Base-by-base conservation (phyloP, 1,284 basidiomycete genomes). In the Boletus albobrunnescens region DNA sequence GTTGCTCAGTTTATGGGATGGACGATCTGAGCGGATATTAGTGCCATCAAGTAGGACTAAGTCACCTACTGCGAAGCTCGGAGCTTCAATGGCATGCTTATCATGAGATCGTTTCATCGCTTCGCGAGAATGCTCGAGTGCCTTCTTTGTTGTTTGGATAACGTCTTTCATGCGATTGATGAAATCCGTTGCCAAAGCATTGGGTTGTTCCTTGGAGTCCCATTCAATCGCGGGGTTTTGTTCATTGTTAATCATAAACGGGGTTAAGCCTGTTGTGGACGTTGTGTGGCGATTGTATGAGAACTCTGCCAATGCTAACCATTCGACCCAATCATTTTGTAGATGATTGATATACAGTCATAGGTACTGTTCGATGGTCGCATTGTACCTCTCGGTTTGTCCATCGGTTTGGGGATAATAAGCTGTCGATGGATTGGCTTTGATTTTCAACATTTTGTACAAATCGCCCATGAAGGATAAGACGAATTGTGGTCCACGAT, bases 201-300 rank as follows among this genome's bases (percentile, higher is more conserved):
- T 37, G 2, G n/a, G 24, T 24, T 11, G 23, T 37, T 12, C 16
- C 16, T 10, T 3, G 3, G 5, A 14, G 5, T 39, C 13, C 1
- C 3, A 3, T 4, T 13, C 10, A 6, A 19, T 28, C 4, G 12
- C 1, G 4, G 36, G 36, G 17, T 38, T 23, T 26, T 38, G 24
- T 1, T 24, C 16, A 4, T 38, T 26, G 16, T 38, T 38, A 0
- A 38, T 3, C 24, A 16, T 16, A 4, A 38, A 38, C 2, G 24
- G 36, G 0, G 36, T 26, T 1, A 2, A 32, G 1, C 9, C 16
- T 1, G 13, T n/a, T n/a, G 31, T 10, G 0, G 4, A 10, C 0
- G 9, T 17, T 0, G 1, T 4, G 11, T 32, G 16, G 2, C 17
- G 31, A 17, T 32, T 32, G 9, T 32, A 16, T 5, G 31, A 5